A percentile compares a stretch with the other conserved stretches of the same genome.
Conservation (phyloP, 2,329 filamentous ascomycete genomes). For the Coniochaeta pulveracea region DNA sequence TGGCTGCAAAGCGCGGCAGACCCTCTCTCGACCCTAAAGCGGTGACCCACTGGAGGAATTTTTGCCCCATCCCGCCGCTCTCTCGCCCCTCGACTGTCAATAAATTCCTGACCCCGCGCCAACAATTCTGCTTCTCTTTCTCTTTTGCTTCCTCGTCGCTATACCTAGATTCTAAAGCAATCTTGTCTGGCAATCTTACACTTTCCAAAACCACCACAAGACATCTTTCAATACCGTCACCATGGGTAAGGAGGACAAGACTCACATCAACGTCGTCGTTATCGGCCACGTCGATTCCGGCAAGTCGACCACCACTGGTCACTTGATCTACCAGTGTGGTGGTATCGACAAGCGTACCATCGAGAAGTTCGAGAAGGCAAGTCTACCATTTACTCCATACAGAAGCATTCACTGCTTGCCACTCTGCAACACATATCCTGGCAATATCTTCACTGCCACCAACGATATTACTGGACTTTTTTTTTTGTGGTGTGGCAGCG, state of each 20-base stretch:
- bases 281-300: constrained; percentile 92
- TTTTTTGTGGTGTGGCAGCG: not conserved
- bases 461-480: not conserved
- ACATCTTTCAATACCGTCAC: constrained; percentile 16
- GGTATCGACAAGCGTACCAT: constrained; percentile 99
- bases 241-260: constrained; percentile 81
- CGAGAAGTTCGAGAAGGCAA: constrained; percentile 99
- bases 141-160: constrained; percentile 1
- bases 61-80: constrained; percentile 1
- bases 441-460: constrained; percentile 8
- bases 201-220: constrained; percentile 2
- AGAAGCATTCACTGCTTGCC: constrained; percentile 5
- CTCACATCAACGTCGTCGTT: constrained; percentile 69
- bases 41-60: not conserved
- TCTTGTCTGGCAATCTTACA: constrained; percentile 5
- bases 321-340: constrained; percentile 99
- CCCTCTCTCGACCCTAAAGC: constrained; percentile 1
- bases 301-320: constrained; percentile 90
- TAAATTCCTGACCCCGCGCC: constrained; percentile 2
- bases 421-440: not conserved
- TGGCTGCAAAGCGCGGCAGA: constrained; percentile 3
- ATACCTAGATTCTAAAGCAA: constrained; percentile 5
- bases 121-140: not conserved
- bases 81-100: constrained; percentile 2
- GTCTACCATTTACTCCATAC: constrained; percentile 19